Evolutionary conservation across 2,329 filamentous ascomycete species (phyloP).

Genomic region (Fusarium nygamai): DNA sequence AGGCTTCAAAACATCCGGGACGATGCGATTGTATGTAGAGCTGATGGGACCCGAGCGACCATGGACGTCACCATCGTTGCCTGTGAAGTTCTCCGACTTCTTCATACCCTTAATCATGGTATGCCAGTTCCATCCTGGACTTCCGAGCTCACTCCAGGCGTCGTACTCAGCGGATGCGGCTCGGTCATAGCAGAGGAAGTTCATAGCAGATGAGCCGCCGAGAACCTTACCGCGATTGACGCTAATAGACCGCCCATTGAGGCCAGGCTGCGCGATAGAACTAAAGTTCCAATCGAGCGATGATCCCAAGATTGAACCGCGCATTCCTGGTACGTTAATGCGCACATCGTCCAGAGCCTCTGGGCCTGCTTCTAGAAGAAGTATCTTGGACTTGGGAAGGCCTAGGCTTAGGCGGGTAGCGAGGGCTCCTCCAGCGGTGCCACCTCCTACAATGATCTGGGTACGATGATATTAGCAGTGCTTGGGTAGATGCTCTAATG

Average conservation of each 20-base stretch:
- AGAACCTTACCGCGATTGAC: background rate
- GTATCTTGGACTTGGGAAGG: background rate
- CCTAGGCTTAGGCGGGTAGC: background rate
- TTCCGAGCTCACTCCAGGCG: background rate
- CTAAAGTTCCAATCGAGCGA: background rate
- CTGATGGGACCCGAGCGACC: background rate
- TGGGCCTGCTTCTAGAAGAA: background rate
- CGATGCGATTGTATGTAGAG: background rate
- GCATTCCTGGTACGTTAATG: background rate
- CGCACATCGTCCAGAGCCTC: background rate
- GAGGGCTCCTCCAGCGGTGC: background rate
- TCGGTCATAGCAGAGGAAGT: background rate
- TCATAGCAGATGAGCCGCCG: background rate
- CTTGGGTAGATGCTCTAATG: fast-evolving
- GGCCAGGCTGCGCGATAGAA: background rate
- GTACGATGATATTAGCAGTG: fast-evolving
- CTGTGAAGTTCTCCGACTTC: background rate
- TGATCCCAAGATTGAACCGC: background rate
- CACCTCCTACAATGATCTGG: background rate
- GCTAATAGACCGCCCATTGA: background rate
- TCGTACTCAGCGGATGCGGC: background rate
- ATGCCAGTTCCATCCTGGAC: background rate
- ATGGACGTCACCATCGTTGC: background rate
- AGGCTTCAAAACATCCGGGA: background rate
- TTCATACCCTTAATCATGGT: background rate